Evolutionary conservation across 2,329 filamentous ascomycete genomes (phyloP), one percentile per base, ranked within the genome.

Genomic region (Alternaria sp.): DNA sequence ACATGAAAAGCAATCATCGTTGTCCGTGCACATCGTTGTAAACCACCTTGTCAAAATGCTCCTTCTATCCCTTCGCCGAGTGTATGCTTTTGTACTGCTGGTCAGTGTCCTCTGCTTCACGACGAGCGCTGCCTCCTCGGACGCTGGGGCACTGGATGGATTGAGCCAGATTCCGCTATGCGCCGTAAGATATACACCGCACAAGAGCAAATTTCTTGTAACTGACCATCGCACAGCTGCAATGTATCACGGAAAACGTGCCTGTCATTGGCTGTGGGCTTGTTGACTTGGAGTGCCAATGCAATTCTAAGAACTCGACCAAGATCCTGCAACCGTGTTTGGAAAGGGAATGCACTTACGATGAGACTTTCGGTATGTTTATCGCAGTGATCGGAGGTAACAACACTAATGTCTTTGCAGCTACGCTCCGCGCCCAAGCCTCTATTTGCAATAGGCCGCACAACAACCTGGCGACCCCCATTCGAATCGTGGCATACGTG

Each of bases 261-360:
- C 47, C 47, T 57, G 46, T 24, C n/a, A 52, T 52, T 3, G 47
- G 54, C 30, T 57, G 54, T 26, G 16, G 28, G 41, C 47, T 52
- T 30, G 28, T 57, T 47, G 54, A 57, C 30, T 6, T 57, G 11
- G 39, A 52, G 32, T 57, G 54, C 47, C 47, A 57, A 30, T 52
- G 54, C n/a, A 52, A 12, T 20, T 57, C 54, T n/a, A 57, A 57
- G 30, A 57, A 57, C 47, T 52, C 54, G 54, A 57, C 47, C 54
- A 24, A 42, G 8, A 52, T 57, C 12, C 32, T 57, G 39, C 46
- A 57, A 46, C 54, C 54, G 30, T 57, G 54, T n/a, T 38, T 52
- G 30, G 12, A 52, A 24, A 51, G 41, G n/a, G 14, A 26, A 30
- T 57, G 54, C 24, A 57, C 20, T 20, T 51, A 52, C 48, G n/a